Base-by-base conservation (phyloP, 2,329 filamentous ascomycete species). In the Exophiala phaeomuriformis region DNA sequence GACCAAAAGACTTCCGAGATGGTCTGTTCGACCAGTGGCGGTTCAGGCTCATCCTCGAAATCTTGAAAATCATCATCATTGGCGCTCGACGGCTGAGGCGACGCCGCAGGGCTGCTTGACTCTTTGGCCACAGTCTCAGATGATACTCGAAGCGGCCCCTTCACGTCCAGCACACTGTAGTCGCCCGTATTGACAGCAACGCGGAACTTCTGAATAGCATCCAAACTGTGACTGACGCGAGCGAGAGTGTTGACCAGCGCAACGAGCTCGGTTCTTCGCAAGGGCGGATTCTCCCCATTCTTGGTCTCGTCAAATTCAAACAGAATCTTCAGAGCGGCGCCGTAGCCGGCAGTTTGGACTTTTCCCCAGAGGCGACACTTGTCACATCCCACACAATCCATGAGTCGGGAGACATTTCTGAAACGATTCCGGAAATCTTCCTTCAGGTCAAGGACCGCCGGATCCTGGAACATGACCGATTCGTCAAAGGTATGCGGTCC, bases 321-420 rank as follows among this genome's bases (percentile, higher is more conserved):
- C 1, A 98, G 78, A 3, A 98, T 85, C 72, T 98, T 98, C 58
- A 98, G 75, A 0, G 93, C 93, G 0, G 93, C 89, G 47, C 93
- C 93, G 67, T 96, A 97, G 2, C 93, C 93, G 8, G 88, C 87
- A 0, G 90, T 95, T 72, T 98, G 93, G 36, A 98, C 74, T 72
- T 98, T 98, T 46, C 93, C 93, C 93, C 93, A 98, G 2, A 98
- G 82, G 5, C 93, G 84, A 72, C 93, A 98, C 74, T 98, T 98
- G 74, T 98, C 93, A 70, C 93, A 98, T 42, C 93, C 93, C 19
- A 97, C 91, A 63, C 93, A 98, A 70, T 98, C 93, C 93, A 98
- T 98, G 60, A 97, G 79, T 39, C 93, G 84, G 68, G 88, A 95
- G 57, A 98, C 88, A 67, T 98, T 98, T 67, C 93, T 84, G 78